Percentiles rank a stretch among this genome's conserved stretches.
phyloP scores from a whole-genome alignment of 176 grass and related monocot species.

The Metroxylon sagu region DNA sequence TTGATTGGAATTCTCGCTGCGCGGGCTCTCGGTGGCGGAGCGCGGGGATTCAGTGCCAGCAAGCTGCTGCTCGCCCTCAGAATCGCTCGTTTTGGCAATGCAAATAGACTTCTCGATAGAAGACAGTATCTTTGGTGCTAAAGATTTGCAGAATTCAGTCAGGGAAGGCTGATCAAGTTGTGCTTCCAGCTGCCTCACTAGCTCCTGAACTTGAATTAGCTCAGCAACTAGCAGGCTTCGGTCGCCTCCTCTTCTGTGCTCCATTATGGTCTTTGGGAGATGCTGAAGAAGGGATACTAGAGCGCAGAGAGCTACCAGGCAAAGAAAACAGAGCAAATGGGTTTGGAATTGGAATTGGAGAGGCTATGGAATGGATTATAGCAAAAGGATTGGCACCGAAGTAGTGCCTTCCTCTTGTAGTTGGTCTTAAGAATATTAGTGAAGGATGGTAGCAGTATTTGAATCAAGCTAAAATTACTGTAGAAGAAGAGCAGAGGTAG shows the following conservation, averaged over 20 bases:
- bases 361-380: too few relatives aligned
- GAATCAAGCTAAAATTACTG: too few relatives aligned
- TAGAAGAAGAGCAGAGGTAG: too few relatives aligned
- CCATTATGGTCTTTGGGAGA: slow-evolving; percentile 7
- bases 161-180: slow-evolving; percentile 18
- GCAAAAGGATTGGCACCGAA: too few relatives aligned
- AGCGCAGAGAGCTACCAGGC: too few relatives aligned
- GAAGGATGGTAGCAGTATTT: too few relatives aligned
- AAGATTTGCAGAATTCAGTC: slow-evolving; percentile 30
- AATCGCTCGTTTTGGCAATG: slow-evolving; percentile 18
- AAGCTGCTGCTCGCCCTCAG: background rate
- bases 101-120: slow-evolving; percentile 47
- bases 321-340: too few relatives aligned
- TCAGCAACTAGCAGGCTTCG: slow-evolving; percentile 37
- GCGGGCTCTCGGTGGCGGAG: slow-evolving; percentile 40
- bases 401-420: too few relatives aligned
- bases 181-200: slow-evolving; percentile 49
- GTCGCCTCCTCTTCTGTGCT: slow-evolving; percentile 5
- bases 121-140: slow-evolving; percentile 31
- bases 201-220: slow-evolving; percentile 40
- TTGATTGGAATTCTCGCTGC: slow-evolving; percentile 43
- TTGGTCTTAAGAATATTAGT: too few relatives aligned
- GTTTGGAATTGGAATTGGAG: too few relatives aligned
- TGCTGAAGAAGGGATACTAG: too few relatives aligned
- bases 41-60: slow-evolving; percentile 27